These are phyloP conservation scores for Creolimax fragrantissima DNA, from an alignment of 78 protist genomes.

Conservation along the genomic window DNA sequence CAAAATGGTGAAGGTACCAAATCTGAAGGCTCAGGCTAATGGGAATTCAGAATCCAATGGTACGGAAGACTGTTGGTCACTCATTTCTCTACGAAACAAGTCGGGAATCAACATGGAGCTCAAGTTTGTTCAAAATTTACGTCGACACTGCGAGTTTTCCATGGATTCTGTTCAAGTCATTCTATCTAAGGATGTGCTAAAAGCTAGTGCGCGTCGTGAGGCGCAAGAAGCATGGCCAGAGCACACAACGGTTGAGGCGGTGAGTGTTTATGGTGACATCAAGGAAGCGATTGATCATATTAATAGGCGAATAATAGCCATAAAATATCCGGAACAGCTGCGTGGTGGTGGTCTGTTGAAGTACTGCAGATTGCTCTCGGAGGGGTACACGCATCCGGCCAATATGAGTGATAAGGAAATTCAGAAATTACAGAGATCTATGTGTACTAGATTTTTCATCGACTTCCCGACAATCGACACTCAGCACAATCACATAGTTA, in stretches of 20 bases:
- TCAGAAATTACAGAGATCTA: not conserved
- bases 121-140: not conserved
- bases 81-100: slow-evolving; percentile 1
- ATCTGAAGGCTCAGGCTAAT: not conserved
- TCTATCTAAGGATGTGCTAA: not conserved
- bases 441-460: not conserved
- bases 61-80: slow-evolving; percentile 17
- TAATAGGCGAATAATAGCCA: not conserved
- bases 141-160: slow-evolving; percentile 9
- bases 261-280: not conserved
- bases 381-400: not conserved
- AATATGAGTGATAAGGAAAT: not conserved
- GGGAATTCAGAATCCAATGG: not conserved
- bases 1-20: slow-evolving; percentile 15
- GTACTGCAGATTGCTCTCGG: not conserved
- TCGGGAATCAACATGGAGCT: not conserved
- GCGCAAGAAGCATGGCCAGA: not conserved
- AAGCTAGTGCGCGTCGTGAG: not conserved
- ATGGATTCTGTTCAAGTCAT: slow-evolving; percentile 1
- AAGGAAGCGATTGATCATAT: slow-evolving; percentile 1
- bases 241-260: not conserved
- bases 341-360: slow-evolving; percentile 22
- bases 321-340: not conserved
- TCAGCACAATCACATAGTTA: slow-evolving; percentile 1
- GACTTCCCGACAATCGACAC: not conserved